Conservation (phyloP, 2,329 filamentous ascomycete genomes). For the Calonectria hongkongensis region DNA sequence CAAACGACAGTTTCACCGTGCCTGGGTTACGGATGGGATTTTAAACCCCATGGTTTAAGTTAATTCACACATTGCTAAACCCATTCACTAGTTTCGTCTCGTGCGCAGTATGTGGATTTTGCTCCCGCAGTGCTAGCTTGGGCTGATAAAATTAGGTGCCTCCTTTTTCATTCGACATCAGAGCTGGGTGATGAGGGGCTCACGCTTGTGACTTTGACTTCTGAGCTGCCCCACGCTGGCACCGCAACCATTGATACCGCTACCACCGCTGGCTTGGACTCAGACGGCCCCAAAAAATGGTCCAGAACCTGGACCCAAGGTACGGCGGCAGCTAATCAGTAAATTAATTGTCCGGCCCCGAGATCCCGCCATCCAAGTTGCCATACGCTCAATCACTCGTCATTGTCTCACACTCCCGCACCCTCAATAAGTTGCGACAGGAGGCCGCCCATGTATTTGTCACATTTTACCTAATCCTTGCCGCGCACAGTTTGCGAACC, state of each 20-base stretch:
- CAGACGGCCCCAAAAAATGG: conserved; percentile 22
- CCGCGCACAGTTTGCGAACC: conserved; percentile 6
- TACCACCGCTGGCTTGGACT: conserved; percentile 17
- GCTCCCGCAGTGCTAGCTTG: conserved; percentile 18
- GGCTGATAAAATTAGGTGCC: conserved; percentile 16
- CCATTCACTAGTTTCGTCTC: conserved; percentile 9
- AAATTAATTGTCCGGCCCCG: conserved; percentile 16
- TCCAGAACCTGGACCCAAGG: conserved; percentile 30
- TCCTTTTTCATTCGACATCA: conserved; percentile 32
- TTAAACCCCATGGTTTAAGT: neutral
- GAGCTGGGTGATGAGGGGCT: conserved; percentile 35
- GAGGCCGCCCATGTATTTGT: conserved; percentile 22
- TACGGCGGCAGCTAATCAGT: conserved; percentile 3
- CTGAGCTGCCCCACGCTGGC: conserved; percentile 34
- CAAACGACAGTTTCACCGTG: neutral
- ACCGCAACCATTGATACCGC: conserved; percentile 19
- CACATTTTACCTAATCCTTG: conserved; percentile 1
- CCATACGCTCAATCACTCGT: neutral
- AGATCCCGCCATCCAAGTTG: conserved; percentile 17
- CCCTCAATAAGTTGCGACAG: conserved; percentile 3
- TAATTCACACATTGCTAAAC: conserved; percentile 22
- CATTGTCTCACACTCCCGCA: conserved; percentile 24
- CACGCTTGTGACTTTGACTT: conserved; percentile 18
- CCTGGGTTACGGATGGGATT: conserved; percentile 7
- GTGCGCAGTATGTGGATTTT: conserved; percentile 13